Percentiles rank a stretch among this genome's conserved stretches.
These are phyloP conservation scores for Asterella californica DNA, from an alignment of 225 moss, liverwort and hornwort species.

Conservation along the genomic window DNA sequence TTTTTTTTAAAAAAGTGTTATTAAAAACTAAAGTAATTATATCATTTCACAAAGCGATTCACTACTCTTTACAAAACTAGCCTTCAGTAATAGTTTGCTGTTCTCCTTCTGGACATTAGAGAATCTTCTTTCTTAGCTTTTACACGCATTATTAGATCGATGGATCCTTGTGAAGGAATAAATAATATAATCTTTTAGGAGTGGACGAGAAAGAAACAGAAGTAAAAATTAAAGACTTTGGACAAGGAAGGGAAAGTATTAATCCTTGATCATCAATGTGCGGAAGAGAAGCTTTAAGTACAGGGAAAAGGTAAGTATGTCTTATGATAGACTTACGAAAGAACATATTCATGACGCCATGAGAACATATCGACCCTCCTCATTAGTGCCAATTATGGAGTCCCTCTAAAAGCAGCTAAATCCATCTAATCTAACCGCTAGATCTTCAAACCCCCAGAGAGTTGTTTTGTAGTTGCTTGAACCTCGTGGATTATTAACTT, in stretches of 20 bases:
- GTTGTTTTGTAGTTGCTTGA: too few species aligned
- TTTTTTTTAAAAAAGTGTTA: too few species aligned
- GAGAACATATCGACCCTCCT: not conserved
- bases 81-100: too few species aligned
- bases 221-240: not conserved
- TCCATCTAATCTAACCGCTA: conserved; percentile 1
- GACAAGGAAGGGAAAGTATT: too few species aligned
- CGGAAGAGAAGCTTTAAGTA: not conserved
- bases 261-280: not conserved
- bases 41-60: too few species aligned
- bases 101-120: too few species aligned
- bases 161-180: not conserved
- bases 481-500: not conserved
- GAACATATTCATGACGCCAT: not conserved
- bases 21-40: too few species aligned
- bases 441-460: not conserved
- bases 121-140: too few species aligned
- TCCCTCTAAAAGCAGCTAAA: conserved; percentile 1
- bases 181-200: not conserved
- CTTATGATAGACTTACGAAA: not conserved
- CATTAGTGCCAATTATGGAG: not conserved
- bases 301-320: not conserved
- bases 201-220: not conserved
- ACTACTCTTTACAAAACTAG: too few species aligned
- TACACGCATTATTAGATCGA: too few species aligned